Base-by-base conservation (phyloP, 1,139 yeast species). In the Geotrichum klebahnii region DNA sequence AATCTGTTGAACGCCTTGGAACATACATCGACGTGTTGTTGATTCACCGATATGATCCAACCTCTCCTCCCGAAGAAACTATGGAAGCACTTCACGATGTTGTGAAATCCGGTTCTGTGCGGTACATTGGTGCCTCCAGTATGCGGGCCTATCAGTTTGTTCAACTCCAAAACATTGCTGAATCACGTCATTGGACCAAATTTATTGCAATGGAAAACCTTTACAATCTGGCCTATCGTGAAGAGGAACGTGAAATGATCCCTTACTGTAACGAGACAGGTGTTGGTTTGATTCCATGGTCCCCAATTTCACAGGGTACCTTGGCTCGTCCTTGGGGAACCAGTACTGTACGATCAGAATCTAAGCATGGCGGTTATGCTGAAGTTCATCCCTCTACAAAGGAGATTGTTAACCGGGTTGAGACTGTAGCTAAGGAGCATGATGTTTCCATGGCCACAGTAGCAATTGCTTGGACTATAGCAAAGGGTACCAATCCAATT, bases 21-120 rank as follows among this genome's bases (percentile, higher is more conserved):
- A 84, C 95, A 0, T 85, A 85, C 62, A 68, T 88, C 56, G 96
- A 88, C 65, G 71, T 86, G 57, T 85, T 86, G 1, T 86, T 84
- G 66, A 72, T 87, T 63, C 96, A 87, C 66, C 67, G 82, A 53
- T 68, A 68, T 34, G 83, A 79, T 56, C 55, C 59, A 28, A 60
- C 64, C 0, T 69, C 74, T 3, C 75, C 78, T 31, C 67, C 69
- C 48, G 72, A 70, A 50, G 83, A 80, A 57, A 73, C 73, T 36
- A 78, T 80, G 82, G 70, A 65, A 55, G 75, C 82, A 1, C 67
- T 80, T 55, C 75, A 79, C 57, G 79, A 75, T 57, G 69, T 77
- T 34, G 77, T 79, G 24, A 71, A 71, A 52, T 55, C 65, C 22
- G 84, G 83, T 0, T 63, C 66, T 31, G 68, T 73, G 3, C 70